These are phyloP conservation scores for Cercospora sp. DNA, from an alignment of 2,329 filamentous ascomycete species.

Conservation along the genomic window DNA sequence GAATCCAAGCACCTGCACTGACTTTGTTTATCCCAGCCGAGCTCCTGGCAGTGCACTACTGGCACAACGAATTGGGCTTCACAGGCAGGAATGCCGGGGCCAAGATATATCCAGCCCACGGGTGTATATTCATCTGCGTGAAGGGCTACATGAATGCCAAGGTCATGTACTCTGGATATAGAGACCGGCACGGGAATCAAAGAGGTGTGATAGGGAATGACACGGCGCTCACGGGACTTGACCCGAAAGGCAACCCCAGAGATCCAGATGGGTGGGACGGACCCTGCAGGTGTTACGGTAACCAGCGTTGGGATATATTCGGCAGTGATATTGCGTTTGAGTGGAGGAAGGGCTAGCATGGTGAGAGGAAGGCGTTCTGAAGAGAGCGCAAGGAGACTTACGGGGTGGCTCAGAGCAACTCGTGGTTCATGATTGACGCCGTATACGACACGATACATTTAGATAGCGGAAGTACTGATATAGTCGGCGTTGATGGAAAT, in stretches of 20 bases:
- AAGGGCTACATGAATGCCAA: neutral
- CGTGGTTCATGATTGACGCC: neutral
- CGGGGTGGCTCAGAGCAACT: neutral
- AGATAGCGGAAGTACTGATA: neutral
- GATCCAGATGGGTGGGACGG: neutral
- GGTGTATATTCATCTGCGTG: neutral
- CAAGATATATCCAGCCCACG: neutral
- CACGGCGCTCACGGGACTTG: neutral
- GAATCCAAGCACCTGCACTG: neutral
- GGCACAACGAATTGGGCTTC: neutral
- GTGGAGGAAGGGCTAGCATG: neutral
- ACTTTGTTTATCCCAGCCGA: neutral
- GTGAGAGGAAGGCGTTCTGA: neutral
- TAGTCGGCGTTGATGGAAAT: neutral
- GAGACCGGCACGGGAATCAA: neutral
- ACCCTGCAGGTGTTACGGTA: neutral
- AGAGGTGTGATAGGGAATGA: neutral
- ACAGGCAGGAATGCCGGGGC: neutral
- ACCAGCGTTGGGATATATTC: neutral
- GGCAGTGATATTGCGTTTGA: neutral
- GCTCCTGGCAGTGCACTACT: neutral
- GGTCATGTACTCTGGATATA: neutral
- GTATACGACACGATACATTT: neutral
- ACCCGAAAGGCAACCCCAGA: neutral
- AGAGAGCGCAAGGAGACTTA: neutral